Percentiles rank a stretch among this genome's conserved stretches.
Evolutionary conservation across 768 basidiomycete genomes (phyloP).

Genomic region (Pleurotus citrinopileatus): DNA sequence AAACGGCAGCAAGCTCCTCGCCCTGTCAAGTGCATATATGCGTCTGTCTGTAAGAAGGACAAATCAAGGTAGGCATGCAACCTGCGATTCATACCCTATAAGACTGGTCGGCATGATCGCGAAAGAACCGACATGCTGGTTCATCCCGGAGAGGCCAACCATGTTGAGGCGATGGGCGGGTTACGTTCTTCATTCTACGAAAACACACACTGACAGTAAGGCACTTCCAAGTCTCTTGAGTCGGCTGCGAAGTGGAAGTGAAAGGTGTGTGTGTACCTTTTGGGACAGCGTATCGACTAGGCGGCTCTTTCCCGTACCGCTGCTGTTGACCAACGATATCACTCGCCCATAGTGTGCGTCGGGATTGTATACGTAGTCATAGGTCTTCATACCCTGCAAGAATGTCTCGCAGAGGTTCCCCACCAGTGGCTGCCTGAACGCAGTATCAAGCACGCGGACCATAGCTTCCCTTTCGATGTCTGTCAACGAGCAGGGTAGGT

Average conservation of each 20-base stretch:
- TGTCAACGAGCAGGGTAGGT: too few species aligned
- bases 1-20: constrained; percentile 9
- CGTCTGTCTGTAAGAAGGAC: neutral
- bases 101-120: neutral
- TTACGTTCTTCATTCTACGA: neutral
- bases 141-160: neutral
- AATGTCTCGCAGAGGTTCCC: neutral
- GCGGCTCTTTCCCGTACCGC: neutral
- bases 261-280: neutral
- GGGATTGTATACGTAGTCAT: neutral
- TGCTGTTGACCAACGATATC: neutral
- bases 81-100: neutral
- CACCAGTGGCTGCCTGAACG: neutral
- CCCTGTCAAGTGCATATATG: neutral
- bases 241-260: neutral
- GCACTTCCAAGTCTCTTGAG: neutral
- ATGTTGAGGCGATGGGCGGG: neutral
- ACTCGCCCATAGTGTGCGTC: neutral
- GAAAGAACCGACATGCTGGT: neutral
- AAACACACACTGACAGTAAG: neutral
- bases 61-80: neutral
- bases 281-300: neutral
- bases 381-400: neutral
- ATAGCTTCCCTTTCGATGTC: too few species aligned
- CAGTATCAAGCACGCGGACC: neutral